phyloP scores from a whole-genome alignment of 352 stramenopile species.

The Pythium phragmitis region DNA sequence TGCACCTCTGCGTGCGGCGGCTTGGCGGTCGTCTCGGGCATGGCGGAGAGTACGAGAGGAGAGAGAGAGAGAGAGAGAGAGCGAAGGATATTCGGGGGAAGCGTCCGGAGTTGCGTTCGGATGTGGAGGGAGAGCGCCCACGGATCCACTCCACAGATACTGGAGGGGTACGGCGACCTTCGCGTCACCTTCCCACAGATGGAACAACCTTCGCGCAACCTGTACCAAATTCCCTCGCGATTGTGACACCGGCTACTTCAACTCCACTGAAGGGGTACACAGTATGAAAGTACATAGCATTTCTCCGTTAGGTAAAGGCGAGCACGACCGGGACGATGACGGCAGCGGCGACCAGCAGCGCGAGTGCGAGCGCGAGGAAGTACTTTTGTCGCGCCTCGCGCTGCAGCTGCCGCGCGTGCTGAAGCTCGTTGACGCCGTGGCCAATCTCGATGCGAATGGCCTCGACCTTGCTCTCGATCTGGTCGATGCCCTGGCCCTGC shows the following conservation, averaged over 20 bases:
- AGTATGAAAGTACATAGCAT: no score
- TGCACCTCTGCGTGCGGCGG: slow-evolving; percentile 29
- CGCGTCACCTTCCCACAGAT: slow-evolving; percentile 3
- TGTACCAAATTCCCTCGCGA: slow-evolving; percentile 1
- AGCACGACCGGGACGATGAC: slow-evolving; percentile 60
- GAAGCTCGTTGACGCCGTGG: slow-evolving; percentile 62
- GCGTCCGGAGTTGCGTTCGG: slow-evolving; percentile 3
- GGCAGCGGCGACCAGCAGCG: slow-evolving; percentile 35
- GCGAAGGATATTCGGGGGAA: not conserved
- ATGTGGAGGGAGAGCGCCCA: not conserved
- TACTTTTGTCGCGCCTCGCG: slow-evolving; percentile 67
- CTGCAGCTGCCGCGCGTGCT: slow-evolving; percentile 60
- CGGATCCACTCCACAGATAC: slow-evolving; percentile 24
- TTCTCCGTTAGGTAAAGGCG: slow-evolving; percentile 26
- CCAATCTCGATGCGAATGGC: slow-evolving; percentile 73
- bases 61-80: slow-evolving; percentile 13
- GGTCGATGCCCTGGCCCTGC: slow-evolving; percentile 65
- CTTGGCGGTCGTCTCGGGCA: slow-evolving; percentile 49
- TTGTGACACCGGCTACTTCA: slow-evolving; percentile 9
- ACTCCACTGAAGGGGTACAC: no score
- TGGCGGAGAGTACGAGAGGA: slow-evolving; percentile 11
- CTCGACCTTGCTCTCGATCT: slow-evolving; percentile 76
- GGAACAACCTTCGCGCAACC: slow-evolving; percentile 19
- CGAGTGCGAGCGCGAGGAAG: slow-evolving; percentile 39
- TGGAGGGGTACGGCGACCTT: slow-evolving; percentile 22